Evolutionary conservation across 1,139 yeast species (phyloP).

Genomic region (Hansenula lynferdii): DNA sequence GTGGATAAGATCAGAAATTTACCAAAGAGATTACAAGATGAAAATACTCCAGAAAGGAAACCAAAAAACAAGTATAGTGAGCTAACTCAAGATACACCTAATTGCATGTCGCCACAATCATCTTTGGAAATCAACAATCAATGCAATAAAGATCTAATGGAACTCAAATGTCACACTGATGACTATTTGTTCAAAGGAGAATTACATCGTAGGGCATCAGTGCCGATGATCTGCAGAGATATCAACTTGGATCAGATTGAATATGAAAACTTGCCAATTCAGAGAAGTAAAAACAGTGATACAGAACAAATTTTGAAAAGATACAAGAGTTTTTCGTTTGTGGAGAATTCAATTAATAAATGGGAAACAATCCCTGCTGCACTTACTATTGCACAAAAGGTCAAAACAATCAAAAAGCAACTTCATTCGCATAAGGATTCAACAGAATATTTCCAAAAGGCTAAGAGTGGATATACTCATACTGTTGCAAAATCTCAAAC

Average conservation of each 20-base stretch:
- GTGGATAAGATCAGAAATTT: slow-evolving; percentile 27
- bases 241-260: slow-evolving; percentile 26
- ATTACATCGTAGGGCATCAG: slow-evolving; percentile 41
- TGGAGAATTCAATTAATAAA: slow-evolving; percentile 33
- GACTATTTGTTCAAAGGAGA: slow-evolving; percentile 17
- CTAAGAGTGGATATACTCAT: slow-evolving; percentile 31
- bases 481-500: slow-evolving; percentile 11
- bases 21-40: slow-evolving; percentile 20
- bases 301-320: slow-evolving; percentile 14
- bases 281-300: slow-evolving; percentile 3
- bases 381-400: slow-evolving; percentile 24
- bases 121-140: too few relatives aligned
- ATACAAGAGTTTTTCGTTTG: slow-evolving; percentile 39
- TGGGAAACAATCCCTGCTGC: slow-evolving; percentile 26
- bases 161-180: not conserved
- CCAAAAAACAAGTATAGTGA: not conserved
- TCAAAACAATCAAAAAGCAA: slow-evolving; percentile 25
- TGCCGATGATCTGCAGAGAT: slow-evolving; percentile 33
- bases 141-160: not conserved
- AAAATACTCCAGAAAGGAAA: slow-evolving; percentile 4
- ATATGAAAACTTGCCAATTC: slow-evolving; percentile 20
- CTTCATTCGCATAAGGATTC: slow-evolving; percentile 21
- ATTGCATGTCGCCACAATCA: too few relatives aligned
- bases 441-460: slow-evolving; percentile 27
- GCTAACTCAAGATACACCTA: too few relatives aligned